phyloP scores from a whole-genome alignment of 1,139 yeast species.

The Eremothecium cymbalariae region DNA sequence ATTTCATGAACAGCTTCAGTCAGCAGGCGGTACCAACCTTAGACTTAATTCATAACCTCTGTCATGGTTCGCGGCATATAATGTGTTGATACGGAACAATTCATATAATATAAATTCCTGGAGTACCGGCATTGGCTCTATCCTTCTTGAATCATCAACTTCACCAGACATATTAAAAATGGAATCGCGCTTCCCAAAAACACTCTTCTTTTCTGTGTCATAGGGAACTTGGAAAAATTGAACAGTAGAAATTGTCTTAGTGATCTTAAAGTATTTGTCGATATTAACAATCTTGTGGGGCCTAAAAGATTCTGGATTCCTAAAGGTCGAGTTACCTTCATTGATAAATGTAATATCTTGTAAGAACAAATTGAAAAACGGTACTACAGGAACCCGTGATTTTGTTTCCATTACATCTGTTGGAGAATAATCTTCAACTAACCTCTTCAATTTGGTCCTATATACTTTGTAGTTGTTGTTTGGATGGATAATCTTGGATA shows the following conservation, averaged over 20 bases:
- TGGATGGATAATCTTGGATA: constrained; percentile 70
- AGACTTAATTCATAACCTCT: constrained; percentile 69
- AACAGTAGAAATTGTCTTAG: constrained; percentile 67
- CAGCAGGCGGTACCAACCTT: constrained; percentile 26
- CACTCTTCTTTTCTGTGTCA: constrained; percentile 19
- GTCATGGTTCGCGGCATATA: constrained; percentile 53
- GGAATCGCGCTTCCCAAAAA: constrained; percentile 24
- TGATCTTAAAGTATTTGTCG: constrained; percentile 70
- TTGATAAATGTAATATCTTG: constrained; percentile 83
- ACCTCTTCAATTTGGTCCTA: constrained; percentile 56
- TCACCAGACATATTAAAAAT: constrained; percentile 30
- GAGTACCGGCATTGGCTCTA: constrained; percentile 26
- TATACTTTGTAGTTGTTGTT: constrained; percentile 75
- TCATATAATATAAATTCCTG: constrained; percentile 64
- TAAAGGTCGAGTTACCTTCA: constrained; percentile 73
- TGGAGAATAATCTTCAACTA: constrained; percentile 30
- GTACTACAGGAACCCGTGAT: constrained; percentile 64
- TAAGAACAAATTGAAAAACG: constrained; percentile 73
- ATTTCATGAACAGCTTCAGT: too few species aligned
- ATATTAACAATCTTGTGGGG: constrained; percentile 50
- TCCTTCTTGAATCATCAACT: constrained; percentile 25
- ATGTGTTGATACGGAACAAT: constrained; percentile 59
- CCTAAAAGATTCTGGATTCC: constrained; percentile 52
- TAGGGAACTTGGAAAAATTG: constrained; percentile 71
- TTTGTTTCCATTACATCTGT: constrained; percentile 38